These are phyloP conservation scores for Colletotrichum sp. DNA, from an alignment of 2,329 filamentous ascomycete species.

Conservation along the genomic window DNA sequence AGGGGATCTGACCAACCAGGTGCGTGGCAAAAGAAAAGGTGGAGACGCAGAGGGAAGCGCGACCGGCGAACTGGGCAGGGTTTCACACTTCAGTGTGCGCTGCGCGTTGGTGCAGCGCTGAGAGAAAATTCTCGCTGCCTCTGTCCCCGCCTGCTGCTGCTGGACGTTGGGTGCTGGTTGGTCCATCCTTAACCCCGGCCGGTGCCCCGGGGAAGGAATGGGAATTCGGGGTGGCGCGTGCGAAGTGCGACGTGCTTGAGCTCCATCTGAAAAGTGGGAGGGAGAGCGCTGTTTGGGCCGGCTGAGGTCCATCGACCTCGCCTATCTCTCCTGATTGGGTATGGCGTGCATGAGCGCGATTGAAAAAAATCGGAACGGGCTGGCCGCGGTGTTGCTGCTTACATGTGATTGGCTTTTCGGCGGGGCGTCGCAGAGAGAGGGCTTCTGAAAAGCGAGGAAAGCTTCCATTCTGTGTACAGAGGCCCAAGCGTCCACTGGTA, in stretches of 20 bases:
- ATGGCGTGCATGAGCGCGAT: neutral
- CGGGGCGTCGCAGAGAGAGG: neutral
- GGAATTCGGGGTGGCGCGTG: slow-evolving; percentile 20
- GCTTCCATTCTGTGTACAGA: neutral
- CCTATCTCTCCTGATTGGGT: slow-evolving; percentile 7
- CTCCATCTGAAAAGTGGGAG: neutral
- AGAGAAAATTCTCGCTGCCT: slow-evolving; percentile 17
- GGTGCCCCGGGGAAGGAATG: slow-evolving; percentile 15
- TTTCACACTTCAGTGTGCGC: neutral
- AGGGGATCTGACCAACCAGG: slow-evolving; percentile 3
- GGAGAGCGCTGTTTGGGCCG: slow-evolving; percentile 3
- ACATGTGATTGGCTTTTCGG: slow-evolving; percentile 21
- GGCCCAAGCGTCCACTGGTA: neutral
- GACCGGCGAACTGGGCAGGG: neutral
- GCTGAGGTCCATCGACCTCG: neutral
- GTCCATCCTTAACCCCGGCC: neutral
- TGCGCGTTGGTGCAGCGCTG: neutral
- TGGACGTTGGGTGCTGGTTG: neutral
- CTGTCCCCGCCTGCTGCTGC: neutral
- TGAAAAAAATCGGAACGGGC: neutral
- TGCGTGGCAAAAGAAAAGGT: slow-evolving; percentile 1
- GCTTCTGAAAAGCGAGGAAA: neutral
- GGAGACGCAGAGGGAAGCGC: neutral
- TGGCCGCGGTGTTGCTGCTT: neutral
- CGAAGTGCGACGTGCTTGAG: neutral